Conservation (phyloP, 2,329 filamentous ascomycete genomes). For the Aureobasidium leucospermi region DNA sequence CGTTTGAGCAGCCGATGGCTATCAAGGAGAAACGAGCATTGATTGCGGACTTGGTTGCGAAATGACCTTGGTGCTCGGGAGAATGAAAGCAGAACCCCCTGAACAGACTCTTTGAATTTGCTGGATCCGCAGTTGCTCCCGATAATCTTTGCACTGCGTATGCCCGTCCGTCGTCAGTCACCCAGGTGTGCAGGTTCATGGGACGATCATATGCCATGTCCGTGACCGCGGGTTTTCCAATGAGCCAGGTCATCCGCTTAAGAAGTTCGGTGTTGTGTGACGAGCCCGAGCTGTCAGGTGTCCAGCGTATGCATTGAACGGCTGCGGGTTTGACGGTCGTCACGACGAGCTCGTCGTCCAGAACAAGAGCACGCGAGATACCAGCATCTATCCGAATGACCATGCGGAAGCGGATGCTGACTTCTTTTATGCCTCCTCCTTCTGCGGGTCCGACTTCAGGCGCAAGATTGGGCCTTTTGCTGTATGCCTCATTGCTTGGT, state of each 20-base stretch:
- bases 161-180: slow-evolving; percentile 76
- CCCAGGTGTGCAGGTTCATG: slow-evolving; percentile 93
- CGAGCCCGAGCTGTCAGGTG: slow-evolving; percentile 68
- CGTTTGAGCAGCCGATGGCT: slow-evolving; percentile 73
- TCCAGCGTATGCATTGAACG: slow-evolving; percentile 96
- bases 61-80: slow-evolving; percentile 52
- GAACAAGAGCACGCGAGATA: slow-evolving; percentile 76
- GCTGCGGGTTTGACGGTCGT: slow-evolving; percentile 86
- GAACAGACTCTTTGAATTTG: slow-evolving; percentile 61
- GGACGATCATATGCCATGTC: slow-evolving; percentile 92
- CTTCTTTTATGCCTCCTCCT: slow-evolving; percentile 71
- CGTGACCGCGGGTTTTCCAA: slow-evolving; percentile 65
- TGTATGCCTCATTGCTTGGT: slow-evolving; percentile 40
- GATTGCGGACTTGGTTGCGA: slow-evolving; percentile 69
- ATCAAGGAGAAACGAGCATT: slow-evolving; percentile 94
- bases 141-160: slow-evolving; percentile 77
- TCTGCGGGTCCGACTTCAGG: slow-evolving; percentile 64
- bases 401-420: slow-evolving; percentile 89
- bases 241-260: slow-evolving; percentile 77
- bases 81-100: slow-evolving; percentile 85
- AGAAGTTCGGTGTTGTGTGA: slow-evolving; percentile 89
- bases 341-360: slow-evolving; percentile 89
- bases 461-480: slow-evolving; percentile 18
- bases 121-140: slow-evolving; percentile 30
- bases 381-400: slow-evolving; percentile 97